phyloP scores from a whole-genome alignment of 1,284 basidiomycete species.

The Tylopilus sp. region DNA sequence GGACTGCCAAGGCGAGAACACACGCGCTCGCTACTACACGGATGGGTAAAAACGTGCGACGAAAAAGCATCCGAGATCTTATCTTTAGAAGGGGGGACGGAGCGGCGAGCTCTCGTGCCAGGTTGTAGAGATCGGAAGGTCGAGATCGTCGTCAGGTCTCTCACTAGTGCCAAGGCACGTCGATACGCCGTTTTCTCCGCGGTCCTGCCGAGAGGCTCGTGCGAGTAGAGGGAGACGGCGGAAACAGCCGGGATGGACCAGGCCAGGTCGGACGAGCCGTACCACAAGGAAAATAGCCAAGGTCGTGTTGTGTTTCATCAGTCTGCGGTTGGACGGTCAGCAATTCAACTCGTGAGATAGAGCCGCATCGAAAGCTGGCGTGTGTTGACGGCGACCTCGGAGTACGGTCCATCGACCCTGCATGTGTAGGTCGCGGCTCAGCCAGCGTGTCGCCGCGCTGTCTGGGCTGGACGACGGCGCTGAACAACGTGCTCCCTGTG shows the following conservation, averaged over 20 bases:
- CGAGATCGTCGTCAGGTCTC: constrained; percentile 1
- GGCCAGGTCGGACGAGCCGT: no score
- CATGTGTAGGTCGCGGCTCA: no score
- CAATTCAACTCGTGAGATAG: background rate
- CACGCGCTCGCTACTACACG: constrained; percentile 1
- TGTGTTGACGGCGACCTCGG: background rate
- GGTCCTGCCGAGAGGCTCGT: background rate
- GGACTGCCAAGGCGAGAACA: background rate
- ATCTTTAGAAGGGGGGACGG: background rate
- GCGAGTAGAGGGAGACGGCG: background rate
- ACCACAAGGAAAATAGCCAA: no score
- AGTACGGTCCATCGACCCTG: background rate
- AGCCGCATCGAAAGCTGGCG: background rate
- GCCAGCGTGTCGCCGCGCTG: background rate
- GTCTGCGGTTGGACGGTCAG: background rate
- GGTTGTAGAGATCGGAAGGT: background rate
- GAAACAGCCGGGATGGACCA: background rate
- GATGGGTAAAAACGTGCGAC: constrained; percentile 1
- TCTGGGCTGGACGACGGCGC: no score
- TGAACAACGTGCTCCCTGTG: background rate
- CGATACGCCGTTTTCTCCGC: constrained; percentile 6
- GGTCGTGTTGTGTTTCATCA: no score
- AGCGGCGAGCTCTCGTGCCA: background rate
- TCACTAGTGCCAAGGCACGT: background rate
- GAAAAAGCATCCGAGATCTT: constrained; percentile 14